phyloP scores from a whole-genome alignment of 495 filamentous ascomycete genomes.

The Penicillium coffeae region DNA sequence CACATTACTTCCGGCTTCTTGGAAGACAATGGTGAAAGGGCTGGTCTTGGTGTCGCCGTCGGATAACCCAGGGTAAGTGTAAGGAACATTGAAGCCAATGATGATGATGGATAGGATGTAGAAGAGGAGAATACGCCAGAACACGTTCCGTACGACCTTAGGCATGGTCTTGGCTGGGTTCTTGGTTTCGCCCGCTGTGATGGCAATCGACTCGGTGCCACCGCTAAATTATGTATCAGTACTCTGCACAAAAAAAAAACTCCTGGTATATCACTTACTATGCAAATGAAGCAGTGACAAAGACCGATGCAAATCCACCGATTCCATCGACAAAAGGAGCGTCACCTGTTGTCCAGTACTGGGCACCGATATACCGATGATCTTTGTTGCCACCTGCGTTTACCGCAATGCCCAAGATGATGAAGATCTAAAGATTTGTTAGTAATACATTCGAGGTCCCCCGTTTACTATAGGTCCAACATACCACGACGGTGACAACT shows the following conservation, averaged over 20 bases:
- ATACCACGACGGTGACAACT: slow-evolving; percentile 51
- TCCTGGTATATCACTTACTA: slow-evolving; percentile 27
- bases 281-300: slow-evolving; percentile 51
- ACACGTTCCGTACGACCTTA: slow-evolving; percentile 50
- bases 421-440: slow-evolving; percentile 40
- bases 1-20: slow-evolving; percentile 43
- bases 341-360: slow-evolving; percentile 42
- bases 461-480: slow-evolving; percentile 14
- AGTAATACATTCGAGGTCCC: too few species aligned
- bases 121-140: slow-evolving; percentile 52
- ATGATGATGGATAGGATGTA: slow-evolving; percentile 49
- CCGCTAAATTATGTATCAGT: slow-evolving; percentile 25
- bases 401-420: slow-evolving; percentile 48
- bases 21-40: slow-evolving; percentile 53
- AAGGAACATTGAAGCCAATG: slow-evolving; percentile 52
- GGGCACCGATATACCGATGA: slow-evolving; percentile 44
- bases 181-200: slow-evolving; percentile 53
- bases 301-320: slow-evolving; percentile 51
- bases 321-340: slow-evolving; percentile 53
- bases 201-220: slow-evolving; percentile 54
- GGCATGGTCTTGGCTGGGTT: slow-evolving; percentile 45
- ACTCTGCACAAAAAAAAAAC: neutral
- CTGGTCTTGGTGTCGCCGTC: slow-evolving; percentile 38
- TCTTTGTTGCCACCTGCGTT: slow-evolving; percentile 47
- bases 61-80: slow-evolving; percentile 45